Evolutionary conservation across 495 filamentous ascomycete species (phyloP).

Genomic region (Annulohypoxylon bovei): DNA sequence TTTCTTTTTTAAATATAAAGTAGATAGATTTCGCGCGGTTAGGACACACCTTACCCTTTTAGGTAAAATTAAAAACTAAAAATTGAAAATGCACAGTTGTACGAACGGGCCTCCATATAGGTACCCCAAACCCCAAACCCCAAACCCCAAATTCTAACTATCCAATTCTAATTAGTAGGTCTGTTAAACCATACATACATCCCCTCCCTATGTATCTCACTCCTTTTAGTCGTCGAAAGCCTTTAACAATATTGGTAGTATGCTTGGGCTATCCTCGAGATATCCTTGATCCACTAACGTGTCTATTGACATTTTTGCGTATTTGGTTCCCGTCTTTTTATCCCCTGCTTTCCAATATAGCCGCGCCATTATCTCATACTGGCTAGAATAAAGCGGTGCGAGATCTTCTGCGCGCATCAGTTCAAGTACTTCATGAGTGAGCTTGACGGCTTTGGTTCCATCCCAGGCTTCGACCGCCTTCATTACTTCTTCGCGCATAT

Average conservation of each 20-base stretch:
- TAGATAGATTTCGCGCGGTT: no score
- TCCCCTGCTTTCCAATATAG: conserved; percentile 51
- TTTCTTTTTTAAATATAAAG: no score
- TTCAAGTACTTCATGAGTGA: conserved; percentile 45
- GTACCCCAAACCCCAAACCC: no score
- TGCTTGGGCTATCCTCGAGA: conserved; percentile 22
- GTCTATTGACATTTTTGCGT: conserved; percentile 52
- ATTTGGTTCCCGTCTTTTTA: conserved; percentile 48
- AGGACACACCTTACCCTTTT: no score
- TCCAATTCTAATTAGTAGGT: no score
- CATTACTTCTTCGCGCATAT: conserved; percentile 45
- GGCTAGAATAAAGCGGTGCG: conserved; percentile 47
- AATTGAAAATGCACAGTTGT: no score
- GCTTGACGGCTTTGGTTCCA: conserved; percentile 48
- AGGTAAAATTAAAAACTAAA: no score
- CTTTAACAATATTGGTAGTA: conserved; percentile 26
- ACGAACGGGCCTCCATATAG: no score
- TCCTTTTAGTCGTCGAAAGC: conserved; percentile 31
- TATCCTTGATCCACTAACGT: conserved; percentile 46
- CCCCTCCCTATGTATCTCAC: background rate
- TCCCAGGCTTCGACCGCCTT: conserved; percentile 47
- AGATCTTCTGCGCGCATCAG: conserved; percentile 49
- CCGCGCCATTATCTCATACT: conserved; percentile 54
- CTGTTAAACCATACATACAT: no score
- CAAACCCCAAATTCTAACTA: no score